phyloP scores from a whole-genome alignment of 768 basidiomycete genomes.

The Phlegmacium glaucopus region DNA sequence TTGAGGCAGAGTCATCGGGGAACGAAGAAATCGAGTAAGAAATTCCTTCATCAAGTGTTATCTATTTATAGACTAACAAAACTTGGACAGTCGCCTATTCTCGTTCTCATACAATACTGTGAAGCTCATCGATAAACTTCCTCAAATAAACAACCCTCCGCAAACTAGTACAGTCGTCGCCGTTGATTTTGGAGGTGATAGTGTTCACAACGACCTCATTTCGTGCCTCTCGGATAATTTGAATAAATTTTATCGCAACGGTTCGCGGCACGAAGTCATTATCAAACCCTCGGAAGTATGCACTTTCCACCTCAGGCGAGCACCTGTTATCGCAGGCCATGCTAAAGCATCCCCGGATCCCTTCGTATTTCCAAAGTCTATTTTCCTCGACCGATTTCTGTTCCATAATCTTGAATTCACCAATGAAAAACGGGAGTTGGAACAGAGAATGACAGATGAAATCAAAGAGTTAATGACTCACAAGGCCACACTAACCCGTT shows the following conservation, averaged over 20 bases:
- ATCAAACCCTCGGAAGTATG: slow-evolving; percentile 61
- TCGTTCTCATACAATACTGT: slow-evolving; percentile 54
- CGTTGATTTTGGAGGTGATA: slow-evolving; percentile 44
- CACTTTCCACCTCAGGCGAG: slow-evolving; percentile 44
- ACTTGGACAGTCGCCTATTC: slow-evolving; percentile 38
- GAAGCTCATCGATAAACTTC: slow-evolving; percentile 25
- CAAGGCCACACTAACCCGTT: slow-evolving; percentile 45
- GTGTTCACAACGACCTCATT: slow-evolving; percentile 52
- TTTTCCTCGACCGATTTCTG: slow-evolving; percentile 75
- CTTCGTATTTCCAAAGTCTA: slow-evolving; percentile 59
- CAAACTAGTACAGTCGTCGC: slow-evolving; percentile 46
- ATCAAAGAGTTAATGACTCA: slow-evolving; percentile 43
- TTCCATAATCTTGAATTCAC: slow-evolving; percentile 49
- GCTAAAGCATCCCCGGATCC: slow-evolving; percentile 30
- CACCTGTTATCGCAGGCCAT: slow-evolving; percentile 8
- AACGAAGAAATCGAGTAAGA: slow-evolving; percentile 33
- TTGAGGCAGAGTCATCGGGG: slow-evolving; percentile 31
- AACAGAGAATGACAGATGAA: slow-evolving; percentile 42
- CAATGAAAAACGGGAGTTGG: slow-evolving; percentile 31
- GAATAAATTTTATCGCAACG: slow-evolving; percentile 25
- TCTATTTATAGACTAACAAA: slow-evolving; percentile 7
- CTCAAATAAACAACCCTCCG: slow-evolving; percentile 15
- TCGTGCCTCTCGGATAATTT: slow-evolving; percentile 47
- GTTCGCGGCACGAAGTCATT: slow-evolving; percentile 52
- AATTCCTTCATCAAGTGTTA: background rate